These are phyloP conservation scores for Cladobotryum protrusum DNA, from an alignment of 2,329 filamentous ascomycete genomes.

Conservation along the genomic window DNA sequence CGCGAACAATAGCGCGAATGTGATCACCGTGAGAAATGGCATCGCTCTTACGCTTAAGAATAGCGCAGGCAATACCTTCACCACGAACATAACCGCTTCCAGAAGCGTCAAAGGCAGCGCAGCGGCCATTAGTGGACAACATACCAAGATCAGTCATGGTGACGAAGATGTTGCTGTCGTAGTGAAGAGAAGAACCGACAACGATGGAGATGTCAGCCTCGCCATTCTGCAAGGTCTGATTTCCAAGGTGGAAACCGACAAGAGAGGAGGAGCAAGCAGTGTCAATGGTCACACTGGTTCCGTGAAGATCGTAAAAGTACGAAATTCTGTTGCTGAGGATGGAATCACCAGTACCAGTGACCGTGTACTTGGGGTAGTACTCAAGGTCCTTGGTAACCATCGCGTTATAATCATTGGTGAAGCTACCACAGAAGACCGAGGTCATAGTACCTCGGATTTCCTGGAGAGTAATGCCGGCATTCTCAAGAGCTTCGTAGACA, in stretches of 20 bases:
- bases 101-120: constrained; percentile 1
- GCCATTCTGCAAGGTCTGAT: constrained; percentile 1
- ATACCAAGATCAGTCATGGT: constrained; percentile 22
- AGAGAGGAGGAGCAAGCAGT: constrained; percentile 7
- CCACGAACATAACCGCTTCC: constrained; percentile 9
- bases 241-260: constrained; percentile 2
- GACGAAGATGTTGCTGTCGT: constrained; percentile 17
- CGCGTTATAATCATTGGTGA: constrained; percentile 1
- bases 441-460: background rate
- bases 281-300: constrained; percentile 5
- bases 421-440: constrained; percentile 1
- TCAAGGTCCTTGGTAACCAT: background rate
- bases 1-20: constrained; percentile 3
- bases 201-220: constrained; percentile 3
- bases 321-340: constrained; percentile 13
- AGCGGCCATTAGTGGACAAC: constrained; percentile 17
- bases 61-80: constrained; percentile 2
- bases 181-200: constrained; percentile 17
- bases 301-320: constrained; percentile 7
- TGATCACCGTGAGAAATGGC: constrained; percentile 5
- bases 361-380: background rate
- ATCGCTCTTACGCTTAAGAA: constrained; percentile 1
- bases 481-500: constrained; percentile 8
- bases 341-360: background rate
- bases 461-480: constrained; percentile 3